Evolutionary conservation across 345 rosid genomes (phyloP).

Genomic region (Lepidium aucheri): DNA sequence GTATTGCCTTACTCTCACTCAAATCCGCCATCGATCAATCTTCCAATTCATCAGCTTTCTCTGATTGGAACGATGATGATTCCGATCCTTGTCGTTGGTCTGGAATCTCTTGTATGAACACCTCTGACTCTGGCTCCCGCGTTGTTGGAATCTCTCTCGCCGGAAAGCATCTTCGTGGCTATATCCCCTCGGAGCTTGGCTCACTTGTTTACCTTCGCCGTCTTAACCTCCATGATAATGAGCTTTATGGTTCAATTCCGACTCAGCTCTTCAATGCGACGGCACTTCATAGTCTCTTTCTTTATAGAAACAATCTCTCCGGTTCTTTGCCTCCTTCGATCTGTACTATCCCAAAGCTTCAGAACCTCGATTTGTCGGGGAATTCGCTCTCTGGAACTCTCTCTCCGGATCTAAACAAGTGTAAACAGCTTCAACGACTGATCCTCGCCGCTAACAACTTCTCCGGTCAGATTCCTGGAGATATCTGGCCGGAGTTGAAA

Average conservation of each 20-base stretch:
- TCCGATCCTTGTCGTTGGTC: constrained; percentile 81
- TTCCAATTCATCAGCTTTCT: constrained; percentile 36
- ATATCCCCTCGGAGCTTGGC: constrained; percentile 93
- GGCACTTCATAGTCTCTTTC: constrained; percentile 73
- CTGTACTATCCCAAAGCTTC: constrained; percentile 67
- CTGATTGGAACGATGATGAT: constrained; percentile 83
- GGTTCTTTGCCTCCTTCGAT: constrained; percentile 69
- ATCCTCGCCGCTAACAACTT: constrained; percentile 59
- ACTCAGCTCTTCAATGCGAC: constrained; percentile 78
- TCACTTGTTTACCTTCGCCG: constrained; percentile 68
- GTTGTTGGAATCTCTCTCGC: constrained; percentile 73
- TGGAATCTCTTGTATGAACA: constrained; percentile 77
- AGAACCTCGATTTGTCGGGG: constrained; percentile 76
- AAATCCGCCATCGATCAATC: constrained; percentile 73
- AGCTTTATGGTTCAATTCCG: constrained; percentile 70
- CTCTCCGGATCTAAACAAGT: constrained; percentile 43
- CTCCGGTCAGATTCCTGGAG: constrained; percentile 61
- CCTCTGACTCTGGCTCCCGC: constrained; percentile 52
- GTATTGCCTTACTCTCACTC: constrained; percentile 75
- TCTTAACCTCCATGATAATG: constrained; percentile 71
- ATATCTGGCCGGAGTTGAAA: constrained; percentile 69
- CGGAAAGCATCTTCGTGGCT: constrained; percentile 67
- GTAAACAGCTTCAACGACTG: constrained; percentile 77
- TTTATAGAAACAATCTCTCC: constrained; percentile 77
- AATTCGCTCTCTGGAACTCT: constrained; percentile 73